phyloP scores from a whole-genome alignment of 2,329 filamentous ascomycete species.

The Trichophyton mentagrophytes region DNA sequence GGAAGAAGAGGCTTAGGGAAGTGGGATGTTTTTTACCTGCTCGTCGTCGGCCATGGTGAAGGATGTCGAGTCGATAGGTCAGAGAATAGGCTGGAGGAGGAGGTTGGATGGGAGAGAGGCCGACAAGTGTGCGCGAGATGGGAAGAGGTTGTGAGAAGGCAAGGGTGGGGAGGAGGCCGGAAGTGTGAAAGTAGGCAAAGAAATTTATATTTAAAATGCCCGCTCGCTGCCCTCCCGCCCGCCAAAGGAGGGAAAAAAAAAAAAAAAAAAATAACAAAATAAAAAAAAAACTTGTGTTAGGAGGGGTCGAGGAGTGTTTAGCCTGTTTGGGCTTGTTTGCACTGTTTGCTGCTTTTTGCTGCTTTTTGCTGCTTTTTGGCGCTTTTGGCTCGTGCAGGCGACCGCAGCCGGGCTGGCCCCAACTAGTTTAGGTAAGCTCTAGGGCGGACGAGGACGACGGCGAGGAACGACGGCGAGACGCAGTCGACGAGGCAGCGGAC shows the following conservation, averaged over 20 bases:
- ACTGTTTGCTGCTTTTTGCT: conserved; percentile 1
- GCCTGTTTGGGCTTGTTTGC: conserved; percentile 7
- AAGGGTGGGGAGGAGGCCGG: conserved; percentile 13
- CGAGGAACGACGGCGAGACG: not conserved
- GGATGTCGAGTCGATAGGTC: conserved; percentile 14
- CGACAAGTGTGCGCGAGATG: conserved; percentile 14
- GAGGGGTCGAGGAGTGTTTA: conserved; percentile 9
- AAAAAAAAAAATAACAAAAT: not conserved
- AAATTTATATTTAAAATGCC: conserved; percentile 10
- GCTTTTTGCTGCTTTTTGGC: not conserved
- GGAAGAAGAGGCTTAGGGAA: conserved; percentile 16
- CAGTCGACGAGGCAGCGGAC: not conserved
- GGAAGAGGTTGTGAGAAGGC: conserved; percentile 12
- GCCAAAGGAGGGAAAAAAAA: conserved; percentile 13
- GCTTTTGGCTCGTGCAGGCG: not conserved
- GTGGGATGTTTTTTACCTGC: conserved; percentile 42
- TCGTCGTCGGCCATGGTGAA: conserved; percentile 55
- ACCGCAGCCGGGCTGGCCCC: not conserved
- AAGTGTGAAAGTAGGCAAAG: conserved; percentile 8
- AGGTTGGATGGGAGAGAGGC: conserved; percentile 12
- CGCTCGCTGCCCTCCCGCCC: not conserved
- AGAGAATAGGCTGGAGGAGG: conserved; percentile 9
- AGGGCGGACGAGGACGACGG: not conserved
- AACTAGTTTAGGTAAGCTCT: not conserved
- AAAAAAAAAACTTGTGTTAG: conserved; percentile 4